Percentiles rank a stretch among this genome's conserved stretches.
phyloP scores from a whole-genome alignment of 2,329 filamentous ascomycete genomes.

The Byssochlamys sp. region DNA sequence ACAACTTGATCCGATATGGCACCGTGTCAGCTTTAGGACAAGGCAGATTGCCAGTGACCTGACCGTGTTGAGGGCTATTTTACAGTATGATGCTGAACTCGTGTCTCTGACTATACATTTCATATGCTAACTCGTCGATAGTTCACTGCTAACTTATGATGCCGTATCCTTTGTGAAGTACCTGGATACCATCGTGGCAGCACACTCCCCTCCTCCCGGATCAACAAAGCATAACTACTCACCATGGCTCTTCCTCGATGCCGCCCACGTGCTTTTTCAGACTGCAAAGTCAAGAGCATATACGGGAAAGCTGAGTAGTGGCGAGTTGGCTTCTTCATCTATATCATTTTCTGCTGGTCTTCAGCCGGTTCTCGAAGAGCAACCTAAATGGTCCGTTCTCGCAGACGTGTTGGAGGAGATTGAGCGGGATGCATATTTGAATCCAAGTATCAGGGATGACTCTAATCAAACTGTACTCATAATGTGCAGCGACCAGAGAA shows the following conservation, averaged over 20 bases:
- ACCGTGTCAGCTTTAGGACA: constrained; percentile 88
- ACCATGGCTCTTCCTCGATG: constrained; percentile 92
- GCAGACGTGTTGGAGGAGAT: constrained; percentile 91
- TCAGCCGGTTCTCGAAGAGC: constrained; percentile 76
- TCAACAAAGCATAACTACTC: constrained; percentile 82
- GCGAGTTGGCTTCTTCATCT: constrained; percentile 40
- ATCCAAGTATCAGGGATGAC: constrained; percentile 64
- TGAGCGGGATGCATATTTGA: constrained; percentile 78
- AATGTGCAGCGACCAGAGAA: constrained; percentile 85
- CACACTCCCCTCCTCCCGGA: constrained; percentile 77
- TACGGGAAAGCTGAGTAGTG: constrained; percentile 57
- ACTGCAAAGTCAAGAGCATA: constrained; percentile 84
- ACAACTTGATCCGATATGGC: constrained; percentile 93
- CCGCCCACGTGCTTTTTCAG: constrained; percentile 86
- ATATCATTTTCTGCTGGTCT: constrained; percentile 51
- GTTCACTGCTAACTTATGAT: constrained; percentile 70
- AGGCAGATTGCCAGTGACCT: constrained; percentile 88
- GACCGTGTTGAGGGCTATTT: constrained; percentile 68
- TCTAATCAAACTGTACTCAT: constrained; percentile 88
- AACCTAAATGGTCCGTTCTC: constrained; percentile 84
- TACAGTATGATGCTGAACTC: constrained; percentile 49
- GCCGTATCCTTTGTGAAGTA: constrained; percentile 86
- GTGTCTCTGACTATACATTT: neutral
- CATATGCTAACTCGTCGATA: constrained; percentile 15
- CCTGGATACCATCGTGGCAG: constrained; percentile 84